A percentile compares a stretch with the other conserved stretches of the same genome.
Conservation (phyloP, 805 yeast genomes). For the Saccharomycopsis vini region DNA sequence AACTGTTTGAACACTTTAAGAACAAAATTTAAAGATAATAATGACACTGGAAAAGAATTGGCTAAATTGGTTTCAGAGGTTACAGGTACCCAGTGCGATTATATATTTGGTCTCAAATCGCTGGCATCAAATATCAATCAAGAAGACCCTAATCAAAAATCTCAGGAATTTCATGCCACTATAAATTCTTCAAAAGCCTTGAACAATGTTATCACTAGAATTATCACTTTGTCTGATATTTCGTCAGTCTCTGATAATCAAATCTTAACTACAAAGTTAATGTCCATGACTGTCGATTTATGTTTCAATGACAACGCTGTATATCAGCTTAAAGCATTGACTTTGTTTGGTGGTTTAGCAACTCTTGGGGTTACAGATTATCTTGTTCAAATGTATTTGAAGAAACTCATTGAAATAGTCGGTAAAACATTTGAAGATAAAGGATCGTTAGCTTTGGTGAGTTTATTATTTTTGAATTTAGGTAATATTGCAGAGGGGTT, state of each 20-base stretch:
- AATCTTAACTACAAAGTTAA: constrained; percentile 1
- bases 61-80: constrained; percentile 1
- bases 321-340: constrained; percentile 10
- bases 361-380: constrained; percentile 7
- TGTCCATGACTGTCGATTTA: constrained; percentile 1
- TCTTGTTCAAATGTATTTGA: constrained; percentile 3
- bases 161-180: not conserved
- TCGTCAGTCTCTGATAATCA: not conserved
- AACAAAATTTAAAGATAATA: too few species aligned
- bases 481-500: constrained; percentile 10
- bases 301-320: constrained; percentile 3
- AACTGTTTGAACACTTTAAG: constrained; percentile 45
- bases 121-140: not conserved
- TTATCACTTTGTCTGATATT: constrained; percentile 6
- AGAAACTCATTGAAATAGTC: too few species aligned
- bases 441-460: not conserved
- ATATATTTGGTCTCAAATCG: not conserved
- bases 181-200: not conserved
- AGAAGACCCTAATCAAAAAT: not conserved
- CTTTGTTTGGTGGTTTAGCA: constrained; percentile 7
- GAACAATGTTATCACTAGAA: not conserved
- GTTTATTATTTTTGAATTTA: constrained; percentile 3
- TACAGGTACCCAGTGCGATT: not conserved
- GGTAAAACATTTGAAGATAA: too few species aligned
- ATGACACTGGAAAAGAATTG: too few species aligned